A percentile compares a stretch with the other conserved stretches of the same genome.
Evolutionary conservation across 2,329 filamentous ascomycete species (phyloP).

Genomic region (Microsporum canis): DNA sequence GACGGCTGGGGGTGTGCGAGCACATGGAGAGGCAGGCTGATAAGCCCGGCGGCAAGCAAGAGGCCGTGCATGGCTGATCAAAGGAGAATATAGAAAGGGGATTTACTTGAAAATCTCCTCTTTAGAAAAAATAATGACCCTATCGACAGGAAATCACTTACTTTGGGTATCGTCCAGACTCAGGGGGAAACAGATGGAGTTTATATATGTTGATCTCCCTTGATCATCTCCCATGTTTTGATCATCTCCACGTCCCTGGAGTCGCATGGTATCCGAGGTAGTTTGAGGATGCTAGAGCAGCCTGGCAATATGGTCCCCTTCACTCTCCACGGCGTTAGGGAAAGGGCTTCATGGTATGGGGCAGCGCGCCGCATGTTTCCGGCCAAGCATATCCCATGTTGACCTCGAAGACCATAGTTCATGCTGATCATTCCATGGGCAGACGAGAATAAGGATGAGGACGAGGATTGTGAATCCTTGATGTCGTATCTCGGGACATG

Average conservation of each 20-base stretch:
- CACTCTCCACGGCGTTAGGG: neutral
- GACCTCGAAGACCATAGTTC: neutral
- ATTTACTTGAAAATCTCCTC: neutral
- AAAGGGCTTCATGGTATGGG: neutral
- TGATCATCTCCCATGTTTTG: neutral
- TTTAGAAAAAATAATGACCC: neutral
- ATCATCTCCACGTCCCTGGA: neutral
- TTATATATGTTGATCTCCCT: conserved; percentile 2
- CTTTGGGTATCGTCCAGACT: neutral
- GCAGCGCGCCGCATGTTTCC: neutral
- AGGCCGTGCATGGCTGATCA: conserved; percentile 11
- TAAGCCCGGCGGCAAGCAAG: conserved; percentile 11
- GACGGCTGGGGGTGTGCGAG: conserved; percentile 8
- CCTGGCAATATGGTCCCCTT: neutral
- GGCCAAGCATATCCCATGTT: neutral
- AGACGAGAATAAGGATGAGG: neutral
- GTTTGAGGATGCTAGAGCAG: neutral
- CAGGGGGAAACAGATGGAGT: neutral
- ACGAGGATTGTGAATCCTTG: neutral
- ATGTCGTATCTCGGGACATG: conserved; percentile 1
- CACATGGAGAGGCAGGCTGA: conserved; percentile 10
- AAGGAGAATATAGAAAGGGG: neutral
- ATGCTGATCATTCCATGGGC: conserved; percentile 1
- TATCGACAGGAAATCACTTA: neutral
- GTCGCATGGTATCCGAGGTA: neutral